These are phyloP conservation scores for Hibiscus mutabilis DNA, from an alignment of 345 rosid genomes.

Conservation along the genomic window DNA sequence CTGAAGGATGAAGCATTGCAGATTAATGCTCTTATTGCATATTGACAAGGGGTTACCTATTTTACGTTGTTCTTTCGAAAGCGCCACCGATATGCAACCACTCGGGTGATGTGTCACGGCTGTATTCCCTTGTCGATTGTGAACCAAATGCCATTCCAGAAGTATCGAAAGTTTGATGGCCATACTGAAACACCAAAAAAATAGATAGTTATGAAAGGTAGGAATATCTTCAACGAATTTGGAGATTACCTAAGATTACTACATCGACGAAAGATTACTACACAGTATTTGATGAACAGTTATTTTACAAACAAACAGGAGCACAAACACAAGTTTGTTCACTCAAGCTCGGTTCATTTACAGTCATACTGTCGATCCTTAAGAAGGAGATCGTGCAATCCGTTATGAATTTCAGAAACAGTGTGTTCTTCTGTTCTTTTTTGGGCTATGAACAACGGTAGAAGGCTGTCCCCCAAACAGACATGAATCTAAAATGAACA, in stretches of 20 bases:
- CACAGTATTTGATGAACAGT: neutral
- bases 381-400: too few relatives aligned
- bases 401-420: too few relatives aligned
- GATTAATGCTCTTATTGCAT: neutral
- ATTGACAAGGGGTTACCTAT: neutral
- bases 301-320: neutral
- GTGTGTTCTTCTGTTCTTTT: neutral
- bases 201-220: neutral
- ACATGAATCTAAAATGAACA: neutral
- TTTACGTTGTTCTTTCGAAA: neutral
- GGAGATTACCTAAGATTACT: too few relatives aligned
- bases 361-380: neutral
- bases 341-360: too few relatives aligned
- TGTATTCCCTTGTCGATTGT: neutral
- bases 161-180: neutral
- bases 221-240: neutral
- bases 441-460: neutral
- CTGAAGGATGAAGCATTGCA: neutral
- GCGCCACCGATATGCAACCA: neutral
- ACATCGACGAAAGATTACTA: too few relatives aligned
- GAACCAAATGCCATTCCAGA: neutral
- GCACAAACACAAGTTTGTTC: neutral
- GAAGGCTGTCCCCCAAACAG: too few relatives aligned
- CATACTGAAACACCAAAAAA: neutral
- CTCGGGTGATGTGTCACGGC: neutral